Evolutionary conservation across 495 filamentous ascomycete genomes (phyloP).

Genomic region (Articulospora tetracladia): DNA sequence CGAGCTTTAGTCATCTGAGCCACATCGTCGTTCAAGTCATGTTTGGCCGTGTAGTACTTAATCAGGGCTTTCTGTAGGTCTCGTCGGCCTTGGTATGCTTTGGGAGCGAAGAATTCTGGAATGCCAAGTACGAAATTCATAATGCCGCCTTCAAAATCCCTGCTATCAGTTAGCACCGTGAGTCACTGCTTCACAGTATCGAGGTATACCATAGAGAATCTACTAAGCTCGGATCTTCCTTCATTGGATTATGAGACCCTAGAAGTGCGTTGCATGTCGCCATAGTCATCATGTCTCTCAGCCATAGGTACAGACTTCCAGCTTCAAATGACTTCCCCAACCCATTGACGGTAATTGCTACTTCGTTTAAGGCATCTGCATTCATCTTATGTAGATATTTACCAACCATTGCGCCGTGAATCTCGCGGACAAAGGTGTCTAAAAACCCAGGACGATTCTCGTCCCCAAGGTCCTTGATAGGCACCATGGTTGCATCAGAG

Average conservation of each 20-base stretch:
- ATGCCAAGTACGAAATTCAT: not conserved
- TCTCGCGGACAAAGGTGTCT: not conserved
- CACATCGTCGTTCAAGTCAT: slow-evolving; percentile 1
- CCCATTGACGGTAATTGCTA: not conserved
- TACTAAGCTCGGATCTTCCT: not conserved
- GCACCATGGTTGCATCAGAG: slow-evolving; percentile 5
- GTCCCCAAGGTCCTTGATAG: not conserved
- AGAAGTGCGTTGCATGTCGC: slow-evolving; percentile 2
- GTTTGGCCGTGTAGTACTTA: slow-evolving; percentile 1
- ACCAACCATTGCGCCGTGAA: not conserved
- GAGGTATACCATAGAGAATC: slow-evolving; percentile 10
- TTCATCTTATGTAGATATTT: slow-evolving; percentile 11
- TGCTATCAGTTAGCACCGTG: not conserved
- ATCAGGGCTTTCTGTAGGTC: not conserved
- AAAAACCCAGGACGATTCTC: not conserved
- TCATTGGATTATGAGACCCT: slow-evolving; percentile 11
- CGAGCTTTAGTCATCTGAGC: not conserved
- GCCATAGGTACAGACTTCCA: slow-evolving; percentile 6
- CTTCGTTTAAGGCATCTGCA: not conserved
- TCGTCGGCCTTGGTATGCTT: slow-evolving; percentile 1
- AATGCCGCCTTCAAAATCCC: slow-evolving; percentile 12
- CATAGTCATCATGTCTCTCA: slow-evolving; percentile 1
- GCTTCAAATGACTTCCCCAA: not conserved
- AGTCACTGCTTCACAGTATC: too few relatives aligned
- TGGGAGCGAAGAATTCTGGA: not conserved